These are phyloP conservation scores for Halteria grandinella DNA, from an alignment of 73 alveolate species.

Conservation along the genomic window DNA sequence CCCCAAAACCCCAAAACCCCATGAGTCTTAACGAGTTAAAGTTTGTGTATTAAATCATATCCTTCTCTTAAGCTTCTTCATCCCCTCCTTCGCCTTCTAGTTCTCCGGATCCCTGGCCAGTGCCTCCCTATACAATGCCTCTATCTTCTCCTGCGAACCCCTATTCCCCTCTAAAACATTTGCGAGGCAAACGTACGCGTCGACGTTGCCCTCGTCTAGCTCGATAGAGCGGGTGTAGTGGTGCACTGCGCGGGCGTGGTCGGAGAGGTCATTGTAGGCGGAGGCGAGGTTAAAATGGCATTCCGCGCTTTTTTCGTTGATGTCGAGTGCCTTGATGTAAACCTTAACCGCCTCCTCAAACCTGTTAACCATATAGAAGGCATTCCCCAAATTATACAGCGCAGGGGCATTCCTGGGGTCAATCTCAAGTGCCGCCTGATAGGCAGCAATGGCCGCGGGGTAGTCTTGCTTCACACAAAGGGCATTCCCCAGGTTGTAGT, in stretches of 20 bases:
- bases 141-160: too few relatives aligned
- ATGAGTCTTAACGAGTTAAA: too few relatives aligned
- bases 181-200: conserved; percentile 68
- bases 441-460: conserved; percentile 61
- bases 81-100: conserved; percentile 67
- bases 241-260: conserved; percentile 49
- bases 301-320: conserved; percentile 74
- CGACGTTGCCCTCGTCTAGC: conserved; percentile 61
- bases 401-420: conserved; percentile 80
- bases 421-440: conserved; percentile 51
- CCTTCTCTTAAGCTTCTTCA: too few relatives aligned
- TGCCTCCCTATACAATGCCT: too few relatives aligned
- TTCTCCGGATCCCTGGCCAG: conserved; percentile 57
- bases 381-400: conserved; percentile 77
- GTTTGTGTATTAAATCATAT: too few relatives aligned
- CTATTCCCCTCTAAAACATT: conserved; percentile 35
- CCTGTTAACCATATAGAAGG: conserved; percentile 64
- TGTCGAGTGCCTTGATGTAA: conserved; percentile 63
- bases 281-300: conserved; percentile 74
- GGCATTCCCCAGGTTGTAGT: conserved; percentile 80
- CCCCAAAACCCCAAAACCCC: too few relatives aligned
- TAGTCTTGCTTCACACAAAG: conserved; percentile 67
- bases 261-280: conserved; percentile 66
- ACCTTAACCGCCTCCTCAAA: conserved; percentile 59
- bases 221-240: conserved; percentile 63